phyloP scores from a whole-genome alignment of 176 grass and related monocot species.

The Zizania latifolia region DNA sequence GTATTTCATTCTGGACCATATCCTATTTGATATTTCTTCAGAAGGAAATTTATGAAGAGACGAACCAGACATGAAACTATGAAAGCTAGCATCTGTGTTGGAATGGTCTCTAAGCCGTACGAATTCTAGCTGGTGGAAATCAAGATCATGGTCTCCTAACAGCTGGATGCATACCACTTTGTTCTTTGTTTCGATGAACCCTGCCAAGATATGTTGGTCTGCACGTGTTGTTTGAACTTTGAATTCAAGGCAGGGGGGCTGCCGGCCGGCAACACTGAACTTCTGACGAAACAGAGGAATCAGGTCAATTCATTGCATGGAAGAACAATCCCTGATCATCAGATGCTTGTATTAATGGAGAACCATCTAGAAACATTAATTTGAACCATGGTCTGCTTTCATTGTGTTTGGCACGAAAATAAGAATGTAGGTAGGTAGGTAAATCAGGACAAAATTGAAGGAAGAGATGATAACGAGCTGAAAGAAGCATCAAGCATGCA shows the following conservation, averaged over 20 bases:
- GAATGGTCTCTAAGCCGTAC: neutral
- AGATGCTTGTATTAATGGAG: neutral
- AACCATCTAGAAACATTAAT: neutral
- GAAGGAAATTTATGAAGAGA: neutral
- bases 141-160: neutral
- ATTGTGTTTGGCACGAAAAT: neutral
- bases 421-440: constrained; percentile 1
- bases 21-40: neutral
- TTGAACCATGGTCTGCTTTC: neutral
- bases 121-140: neutral
- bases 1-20: neutral
- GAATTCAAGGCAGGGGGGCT: constrained; percentile 3
- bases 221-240: constrained; percentile 14
- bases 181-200: neutral
- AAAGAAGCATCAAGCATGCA: constrained; percentile 25
- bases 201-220: neutral
- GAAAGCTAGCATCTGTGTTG: neutral
- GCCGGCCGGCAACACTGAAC: neutral
- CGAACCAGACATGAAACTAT: neutral
- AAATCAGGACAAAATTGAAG: neutral
- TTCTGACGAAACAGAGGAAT: neutral
- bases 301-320: neutral
- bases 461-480: neutral
- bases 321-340: neutral
- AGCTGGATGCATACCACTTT: neutral